Base-by-base conservation (phyloP, 2,329 filamentous ascomycete genomes). In the Talaromyces amestolkiae region DNA sequence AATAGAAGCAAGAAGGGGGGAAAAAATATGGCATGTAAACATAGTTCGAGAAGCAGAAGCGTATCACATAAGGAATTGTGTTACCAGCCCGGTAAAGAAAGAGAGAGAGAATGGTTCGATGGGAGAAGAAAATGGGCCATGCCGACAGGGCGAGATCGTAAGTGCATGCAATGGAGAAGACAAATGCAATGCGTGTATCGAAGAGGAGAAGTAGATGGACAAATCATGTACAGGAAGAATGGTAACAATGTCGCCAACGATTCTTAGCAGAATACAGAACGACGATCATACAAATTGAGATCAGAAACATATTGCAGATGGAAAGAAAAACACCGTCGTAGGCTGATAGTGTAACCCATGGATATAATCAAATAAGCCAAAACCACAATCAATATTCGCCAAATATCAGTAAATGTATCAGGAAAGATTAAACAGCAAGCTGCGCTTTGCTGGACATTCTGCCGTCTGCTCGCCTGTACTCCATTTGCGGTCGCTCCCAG, bases 391-490 rank as follows among this genome's bases (percentile, higher is more conserved):
- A 56, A 35, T 33, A 22, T 56, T 39, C n/a, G 53, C 35, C 39
- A 59, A 24, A 27, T 39, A 45, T 31, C 10, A n/a, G 49, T n/a
- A 33, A 11, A 51, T 31, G 27, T 31, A 31, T 31, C 6, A 7
- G 5, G 33, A 15, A n/a, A 31, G 9, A 27, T 33, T 39, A 68
- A 56, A 68, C 63, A 10, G 58, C 65, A 3, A 71, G 73, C n/a
- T 72, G 71, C 0, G 71, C 68, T 61, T 76, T 78, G 64, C 72
- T 74, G 41, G 73, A 72, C 70, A 75, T 74, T 13, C 71, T 69
- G 3, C 74, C 74, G 63, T 79, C 75, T 58, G 75, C 73, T 66
- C 76, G 72, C 70, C 78, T 73, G 65, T 77, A 75, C 11, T 76
- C 71, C 71, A 75, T 74, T 27, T 74, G 72, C 39, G 66, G 60